Evolutionary conservation across 352 stramenopile species (phyloP).

Genomic region (Thalassiosira hispida): DNA sequence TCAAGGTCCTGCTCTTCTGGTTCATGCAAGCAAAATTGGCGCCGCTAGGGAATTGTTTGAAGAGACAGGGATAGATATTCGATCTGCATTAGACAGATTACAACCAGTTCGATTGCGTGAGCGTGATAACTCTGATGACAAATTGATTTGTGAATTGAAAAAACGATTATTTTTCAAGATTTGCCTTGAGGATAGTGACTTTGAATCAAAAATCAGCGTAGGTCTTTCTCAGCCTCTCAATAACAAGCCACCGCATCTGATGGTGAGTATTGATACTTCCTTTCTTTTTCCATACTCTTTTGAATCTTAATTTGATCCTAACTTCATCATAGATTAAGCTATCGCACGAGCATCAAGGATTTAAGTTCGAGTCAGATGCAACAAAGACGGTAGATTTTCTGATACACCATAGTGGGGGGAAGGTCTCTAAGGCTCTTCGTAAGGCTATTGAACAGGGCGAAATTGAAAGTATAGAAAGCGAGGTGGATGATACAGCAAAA

Average conservation of each 20-base stretch:
- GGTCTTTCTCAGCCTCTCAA: conserved; percentile 34
- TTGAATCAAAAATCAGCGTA: conserved; percentile 30
- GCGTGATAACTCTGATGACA: conserved; percentile 18
- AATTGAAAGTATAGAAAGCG: conserved; percentile 22
- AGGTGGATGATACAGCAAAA: not conserved
- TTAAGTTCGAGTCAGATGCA: conserved; percentile 72
- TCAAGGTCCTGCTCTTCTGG: conserved; percentile 40
- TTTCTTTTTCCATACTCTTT: not conserved
- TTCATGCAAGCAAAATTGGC: conserved; percentile 62
- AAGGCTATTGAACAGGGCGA: conserved; percentile 60
- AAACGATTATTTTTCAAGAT: conserved; percentile 74
- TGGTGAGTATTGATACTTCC: conserved; percentile 23
- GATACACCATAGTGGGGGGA: conserved; percentile 70
- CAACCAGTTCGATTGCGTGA: conserved; percentile 50
- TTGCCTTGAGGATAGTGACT: conserved; percentile 65
- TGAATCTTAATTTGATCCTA: conserved; percentile 8
- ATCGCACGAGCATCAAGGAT: conserved; percentile 82
- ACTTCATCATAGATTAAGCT: conserved; percentile 53
- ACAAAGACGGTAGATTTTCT: conserved; percentile 53
- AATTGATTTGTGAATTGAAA: conserved; percentile 59
- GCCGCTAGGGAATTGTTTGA: conserved; percentile 76
- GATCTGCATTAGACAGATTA: conserved; percentile 44
- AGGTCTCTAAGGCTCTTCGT: conserved; percentile 64
- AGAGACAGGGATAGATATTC: conserved; percentile 69
- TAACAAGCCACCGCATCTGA: conserved; percentile 28